These are phyloP conservation scores for Fusarium palustre DNA, from an alignment of 2,329 filamentous ascomycete genomes.

Conservation along the genomic window DNA sequence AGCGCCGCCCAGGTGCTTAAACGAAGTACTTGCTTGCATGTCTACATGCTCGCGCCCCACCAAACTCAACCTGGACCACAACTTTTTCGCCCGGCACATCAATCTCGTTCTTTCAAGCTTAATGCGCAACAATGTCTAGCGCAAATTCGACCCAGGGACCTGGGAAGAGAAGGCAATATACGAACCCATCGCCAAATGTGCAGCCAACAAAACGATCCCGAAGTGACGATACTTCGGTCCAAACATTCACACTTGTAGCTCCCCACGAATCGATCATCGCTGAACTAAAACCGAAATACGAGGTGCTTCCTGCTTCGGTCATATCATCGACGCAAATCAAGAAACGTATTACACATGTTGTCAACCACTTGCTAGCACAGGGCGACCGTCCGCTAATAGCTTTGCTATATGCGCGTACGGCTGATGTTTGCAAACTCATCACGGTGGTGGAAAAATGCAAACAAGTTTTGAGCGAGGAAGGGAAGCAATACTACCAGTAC, in stretches of 20 bases:
- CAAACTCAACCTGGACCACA: conserved; percentile 36
- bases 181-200: conserved; percentile 1
- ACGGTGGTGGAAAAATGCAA: conserved; percentile 75
- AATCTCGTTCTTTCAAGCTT: conserved; percentile 21
- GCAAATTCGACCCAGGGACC: conserved; percentile 13
- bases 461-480: conserved; percentile 62
- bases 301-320: conserved; percentile 65
- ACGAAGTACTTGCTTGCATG: conserved; percentile 22
- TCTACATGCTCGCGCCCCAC: conserved; percentile 27
- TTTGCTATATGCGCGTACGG: conserved; percentile 64
- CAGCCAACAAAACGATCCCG: conserved; percentile 8
- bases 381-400: conserved; percentile 51
- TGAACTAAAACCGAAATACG: conserved; percentile 60
- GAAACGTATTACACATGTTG: conserved; percentile 62
- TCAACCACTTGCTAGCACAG: conserved; percentile 57
- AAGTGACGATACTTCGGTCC: conserved; percentile 11
- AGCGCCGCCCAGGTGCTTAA: conserved; percentile 1
- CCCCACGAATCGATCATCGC: conserved; percentile 59
- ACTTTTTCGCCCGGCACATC: conserved; percentile 34
- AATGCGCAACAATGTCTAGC: conserved; percentile 32
- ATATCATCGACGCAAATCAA: conserved; percentile 71
- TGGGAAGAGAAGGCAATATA: conserved; percentile 38
- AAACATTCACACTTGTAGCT: conserved; percentile 45
- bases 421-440: conserved; percentile 72
- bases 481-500: conserved; percentile 66